phyloP scores from a whole-genome alignment of 1,284 basidiomycete species.

The Tranzscheliella williamsii region DNA sequence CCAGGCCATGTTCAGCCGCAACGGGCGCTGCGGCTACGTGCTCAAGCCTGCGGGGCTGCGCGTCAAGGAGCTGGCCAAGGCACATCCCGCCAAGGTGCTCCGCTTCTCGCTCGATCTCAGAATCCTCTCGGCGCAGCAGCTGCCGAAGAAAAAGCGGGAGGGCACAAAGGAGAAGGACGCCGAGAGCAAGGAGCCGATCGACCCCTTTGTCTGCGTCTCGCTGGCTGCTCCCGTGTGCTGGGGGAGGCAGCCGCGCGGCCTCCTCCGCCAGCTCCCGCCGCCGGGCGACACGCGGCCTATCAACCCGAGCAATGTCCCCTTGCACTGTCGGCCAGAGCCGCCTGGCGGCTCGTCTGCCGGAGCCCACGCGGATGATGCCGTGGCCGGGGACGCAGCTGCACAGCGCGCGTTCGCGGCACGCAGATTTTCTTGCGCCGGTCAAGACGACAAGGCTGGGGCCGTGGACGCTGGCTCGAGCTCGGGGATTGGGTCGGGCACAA shows the following conservation, averaged over 20 bases:
- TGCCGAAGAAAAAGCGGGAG: conserved; percentile 66
- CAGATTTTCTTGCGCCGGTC: too few species aligned
- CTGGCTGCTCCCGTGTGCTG: conserved; percentile 41
- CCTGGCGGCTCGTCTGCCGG: not conserved
- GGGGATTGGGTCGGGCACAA: too few species aligned
- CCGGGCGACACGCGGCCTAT: too few species aligned
- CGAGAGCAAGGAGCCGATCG: conserved; percentile 36
- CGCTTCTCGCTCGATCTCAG: conserved; percentile 37
- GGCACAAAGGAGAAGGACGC: conserved; percentile 27
- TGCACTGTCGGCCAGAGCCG: too few species aligned
- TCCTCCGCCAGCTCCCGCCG: conserved; percentile 9
- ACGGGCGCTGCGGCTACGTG: conserved; percentile 83
- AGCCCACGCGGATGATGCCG: not conserved
- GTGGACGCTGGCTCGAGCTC: not conserved
- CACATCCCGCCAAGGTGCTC: conserved; percentile 13
- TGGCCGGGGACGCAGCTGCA: too few species aligned
- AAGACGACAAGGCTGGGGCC: not conserved
- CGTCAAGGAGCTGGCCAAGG: conserved; percentile 61
- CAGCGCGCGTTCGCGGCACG: too few species aligned
- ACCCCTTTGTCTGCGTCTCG: conserved; percentile 47
- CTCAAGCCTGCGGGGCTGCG: conserved; percentile 83
- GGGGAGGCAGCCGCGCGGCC: conserved; percentile 39
- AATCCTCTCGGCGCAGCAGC: conserved; percentile 89
- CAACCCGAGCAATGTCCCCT: too few species aligned
- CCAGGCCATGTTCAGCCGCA: conserved; percentile 88